phyloP scores from a whole-genome alignment of 129 eudicot species.

The Flaveria trinervia region DNA sequence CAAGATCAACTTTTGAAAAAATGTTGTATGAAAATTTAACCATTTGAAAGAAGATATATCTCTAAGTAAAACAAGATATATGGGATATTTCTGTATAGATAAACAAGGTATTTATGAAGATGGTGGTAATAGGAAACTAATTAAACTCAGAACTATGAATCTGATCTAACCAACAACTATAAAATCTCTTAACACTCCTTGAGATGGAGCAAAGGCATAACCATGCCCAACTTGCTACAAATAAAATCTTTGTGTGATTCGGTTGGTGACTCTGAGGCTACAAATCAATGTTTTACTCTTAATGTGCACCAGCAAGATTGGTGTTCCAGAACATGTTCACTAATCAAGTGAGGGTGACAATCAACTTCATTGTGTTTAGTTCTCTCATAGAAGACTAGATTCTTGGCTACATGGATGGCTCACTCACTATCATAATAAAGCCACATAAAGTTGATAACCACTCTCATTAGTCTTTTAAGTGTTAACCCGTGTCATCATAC shows the following conservation, averaged over 20 bases:
- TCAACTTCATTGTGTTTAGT: neutral
- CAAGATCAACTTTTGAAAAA: neutral
- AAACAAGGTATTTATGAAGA: neutral
- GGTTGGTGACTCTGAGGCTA: neutral
- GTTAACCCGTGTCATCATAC: neutral
- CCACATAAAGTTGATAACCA: neutral
- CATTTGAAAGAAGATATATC: neutral
- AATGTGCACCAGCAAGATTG: neutral
- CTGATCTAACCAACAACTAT: neutral
- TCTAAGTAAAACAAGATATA: neutral
- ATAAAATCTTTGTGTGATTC: neutral
- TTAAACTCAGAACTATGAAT: neutral
- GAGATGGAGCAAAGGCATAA: neutral
- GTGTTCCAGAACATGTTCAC: neutral
- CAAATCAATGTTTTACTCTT: neutral
- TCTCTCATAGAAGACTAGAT: neutral
- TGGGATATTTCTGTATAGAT: neutral
- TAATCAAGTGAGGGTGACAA: neutral
- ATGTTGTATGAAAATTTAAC: neutral
- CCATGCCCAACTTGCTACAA: neutral
- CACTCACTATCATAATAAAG: neutral
- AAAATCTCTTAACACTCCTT: neutral
- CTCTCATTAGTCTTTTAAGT: neutral
- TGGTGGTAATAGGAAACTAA: neutral
- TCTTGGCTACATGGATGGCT: too few relatives aligned